These are phyloP conservation scores for Acacia concinna DNA, from an alignment of 331 rosid species.

Conservation along the genomic window DNA sequence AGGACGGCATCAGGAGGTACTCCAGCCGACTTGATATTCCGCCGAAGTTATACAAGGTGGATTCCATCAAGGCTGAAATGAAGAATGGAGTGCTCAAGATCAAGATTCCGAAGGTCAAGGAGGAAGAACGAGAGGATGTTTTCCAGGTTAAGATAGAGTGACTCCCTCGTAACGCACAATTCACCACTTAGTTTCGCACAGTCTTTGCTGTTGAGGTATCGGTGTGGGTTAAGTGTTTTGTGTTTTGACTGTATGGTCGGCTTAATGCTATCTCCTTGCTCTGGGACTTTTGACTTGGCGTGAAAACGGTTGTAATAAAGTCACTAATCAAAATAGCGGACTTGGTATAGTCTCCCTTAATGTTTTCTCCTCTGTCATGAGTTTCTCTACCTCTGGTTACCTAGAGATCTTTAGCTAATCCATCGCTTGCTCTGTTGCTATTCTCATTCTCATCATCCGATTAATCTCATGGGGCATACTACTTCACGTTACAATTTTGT, in stretches of 20 bases:
- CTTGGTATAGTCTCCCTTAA: not conserved
- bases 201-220: not conserved
- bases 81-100: constrained; percentile 78
- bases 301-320: not conserved
- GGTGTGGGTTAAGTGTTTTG: not conserved
- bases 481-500: not conserved
- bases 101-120: constrained; percentile 61
- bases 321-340: not conserved
- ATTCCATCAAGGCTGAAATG: constrained; percentile 76
- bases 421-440: not conserved
- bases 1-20: constrained; percentile 38
- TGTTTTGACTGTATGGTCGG: not conserved
- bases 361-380: not conserved
- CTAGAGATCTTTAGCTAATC: not conserved
- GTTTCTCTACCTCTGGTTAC: not conserved
- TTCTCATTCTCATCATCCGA: not conserved
- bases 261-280: not conserved
- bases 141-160: constrained; percentile 44
- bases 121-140: constrained; percentile 66
- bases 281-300: not conserved
- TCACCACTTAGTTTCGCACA: not conserved
- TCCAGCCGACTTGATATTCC: constrained; percentile 67
- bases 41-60: constrained; percentile 48
- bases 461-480: not conserved
- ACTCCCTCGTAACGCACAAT: not conserved